Conservation (phyloP, 2,329 filamentous ascomycete genomes). For the Colletotrichum limetticola region DNA sequence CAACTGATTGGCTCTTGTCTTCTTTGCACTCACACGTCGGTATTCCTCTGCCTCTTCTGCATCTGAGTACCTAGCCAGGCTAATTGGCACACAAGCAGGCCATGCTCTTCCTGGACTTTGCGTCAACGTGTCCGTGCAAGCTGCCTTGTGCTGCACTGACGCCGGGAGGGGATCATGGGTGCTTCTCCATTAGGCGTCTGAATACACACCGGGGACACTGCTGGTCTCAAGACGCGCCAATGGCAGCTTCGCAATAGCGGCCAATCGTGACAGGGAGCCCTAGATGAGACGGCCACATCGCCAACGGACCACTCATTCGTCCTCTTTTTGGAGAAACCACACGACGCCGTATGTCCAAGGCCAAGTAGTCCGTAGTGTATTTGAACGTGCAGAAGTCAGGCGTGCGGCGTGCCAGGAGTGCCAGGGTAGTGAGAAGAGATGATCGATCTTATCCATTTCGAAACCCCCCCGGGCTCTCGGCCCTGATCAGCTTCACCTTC, state of each 20-base stretch:
- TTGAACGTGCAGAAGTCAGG: no score
- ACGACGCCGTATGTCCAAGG: not conserved
- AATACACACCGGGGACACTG: conserved; percentile 10
- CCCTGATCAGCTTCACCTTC: not conserved
- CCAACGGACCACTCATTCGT: conserved; percentile 24
- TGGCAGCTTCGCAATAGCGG: conserved; percentile 22
- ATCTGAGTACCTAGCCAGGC: not conserved
- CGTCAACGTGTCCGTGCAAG: conserved; percentile 12
- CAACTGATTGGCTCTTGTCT: not conserved
- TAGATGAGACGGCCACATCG: conserved; percentile 6
- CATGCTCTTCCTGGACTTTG: not conserved
- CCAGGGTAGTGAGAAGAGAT: not conserved
- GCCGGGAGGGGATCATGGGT: conserved; percentile 10
- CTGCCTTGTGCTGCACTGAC: conserved; percentile 16
- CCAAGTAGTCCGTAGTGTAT: not conserved
- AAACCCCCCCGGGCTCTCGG: not conserved
- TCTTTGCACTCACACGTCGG: not conserved
- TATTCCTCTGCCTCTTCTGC: not conserved
- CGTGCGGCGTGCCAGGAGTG: no score
- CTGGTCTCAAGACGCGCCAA: conserved; percentile 25
- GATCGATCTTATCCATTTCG: not conserved
- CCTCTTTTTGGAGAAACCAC: conserved; percentile 28
- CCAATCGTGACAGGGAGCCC: conserved; percentile 21
- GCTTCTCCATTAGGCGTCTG: conserved; percentile 19
- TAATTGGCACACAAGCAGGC: not conserved